These are phyloP conservation scores for Metschnikowia amazonensis DNA, from an alignment of 805 yeast genomes.

Conservation along the genomic window DNA sequence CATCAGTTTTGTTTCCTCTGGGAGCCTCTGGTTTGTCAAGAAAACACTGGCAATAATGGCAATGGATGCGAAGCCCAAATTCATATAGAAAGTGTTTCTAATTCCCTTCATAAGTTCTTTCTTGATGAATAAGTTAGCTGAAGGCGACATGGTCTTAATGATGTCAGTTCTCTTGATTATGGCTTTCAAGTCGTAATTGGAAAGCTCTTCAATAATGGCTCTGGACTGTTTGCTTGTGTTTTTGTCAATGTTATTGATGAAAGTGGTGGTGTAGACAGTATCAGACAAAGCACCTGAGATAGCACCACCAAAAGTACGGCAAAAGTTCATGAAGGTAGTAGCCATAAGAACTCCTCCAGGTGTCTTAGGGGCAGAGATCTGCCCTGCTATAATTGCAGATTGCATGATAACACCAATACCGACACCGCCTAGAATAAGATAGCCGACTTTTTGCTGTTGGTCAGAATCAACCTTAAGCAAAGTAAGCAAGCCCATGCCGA, in stretches of 20 bases:
- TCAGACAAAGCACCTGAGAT: slow-evolving; percentile 42
- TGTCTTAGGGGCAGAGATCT: slow-evolving; percentile 48
- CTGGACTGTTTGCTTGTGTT: slow-evolving; percentile 13
- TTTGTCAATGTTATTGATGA: slow-evolving; percentile 14
- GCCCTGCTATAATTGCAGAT: slow-evolving; percentile 41
- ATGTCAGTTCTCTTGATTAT: slow-evolving; percentile 17
- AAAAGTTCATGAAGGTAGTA: slow-evolving; percentile 43
- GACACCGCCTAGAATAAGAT: slow-evolving; percentile 45
- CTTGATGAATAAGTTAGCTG: slow-evolving; percentile 23
- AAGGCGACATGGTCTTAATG: slow-evolving; percentile 16
- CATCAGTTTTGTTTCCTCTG: slow-evolving; percentile 21
- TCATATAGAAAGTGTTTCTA: slow-evolving; percentile 38
- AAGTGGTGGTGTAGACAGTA: slow-evolving; percentile 32
- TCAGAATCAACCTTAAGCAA: slow-evolving; percentile 40
- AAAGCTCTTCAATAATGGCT: slow-evolving; percentile 20
- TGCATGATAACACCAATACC: slow-evolving; percentile 48
- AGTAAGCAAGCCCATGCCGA: slow-evolving; percentile 44
- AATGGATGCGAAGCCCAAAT: slow-evolving; percentile 33
- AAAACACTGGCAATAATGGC: slow-evolving; percentile 32
- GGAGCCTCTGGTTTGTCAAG: slow-evolving; percentile 41
- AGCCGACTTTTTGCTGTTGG: slow-evolving; percentile 38
- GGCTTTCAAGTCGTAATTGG: slow-evolving; percentile 13
- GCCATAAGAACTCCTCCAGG: slow-evolving; percentile 49
- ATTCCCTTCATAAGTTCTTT: slow-evolving; percentile 35
- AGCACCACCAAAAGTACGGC: slow-evolving; percentile 45